phyloP scores from a whole-genome alignment of 116 monocot species.

The Phalaenopsis hybrid region DNA sequence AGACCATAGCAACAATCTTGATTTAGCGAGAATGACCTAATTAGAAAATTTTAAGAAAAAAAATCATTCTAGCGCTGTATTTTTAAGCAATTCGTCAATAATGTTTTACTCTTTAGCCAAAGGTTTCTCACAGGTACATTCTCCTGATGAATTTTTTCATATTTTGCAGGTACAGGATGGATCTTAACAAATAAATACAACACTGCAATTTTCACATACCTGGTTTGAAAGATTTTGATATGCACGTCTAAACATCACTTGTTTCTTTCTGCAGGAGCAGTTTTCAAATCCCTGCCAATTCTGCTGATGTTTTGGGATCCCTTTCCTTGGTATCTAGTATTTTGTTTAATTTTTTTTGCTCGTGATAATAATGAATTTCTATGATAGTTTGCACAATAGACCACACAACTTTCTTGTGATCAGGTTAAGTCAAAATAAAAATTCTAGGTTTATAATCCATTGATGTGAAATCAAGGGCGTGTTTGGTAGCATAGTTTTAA shows the following conservation, averaged over 20 bases:
- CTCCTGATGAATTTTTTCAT: not conserved
- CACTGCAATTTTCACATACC: not conserved
- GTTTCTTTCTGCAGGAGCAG: constrained; percentile 33
- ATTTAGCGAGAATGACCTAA: not conserved
- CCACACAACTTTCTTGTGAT: too few relatives aligned
- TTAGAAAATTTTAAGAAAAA: not conserved
- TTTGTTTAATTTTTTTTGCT: not conserved
- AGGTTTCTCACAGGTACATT: not conserved
- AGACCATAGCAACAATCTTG: not conserved
- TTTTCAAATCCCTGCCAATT: constrained; percentile 47
- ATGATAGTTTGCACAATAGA: too few relatives aligned
- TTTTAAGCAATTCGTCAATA: not conserved
- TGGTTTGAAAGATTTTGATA: not conserved
- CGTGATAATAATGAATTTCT: too few relatives aligned
- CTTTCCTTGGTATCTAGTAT: constrained; percentile 31
- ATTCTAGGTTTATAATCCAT: too few relatives aligned
- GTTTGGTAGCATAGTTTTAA: too few relatives aligned
- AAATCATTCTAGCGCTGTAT: not conserved
- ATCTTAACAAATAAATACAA: not conserved
- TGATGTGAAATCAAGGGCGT: too few relatives aligned
- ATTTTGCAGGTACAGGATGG: not conserved
- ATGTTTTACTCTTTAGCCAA: not conserved
- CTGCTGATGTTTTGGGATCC: constrained; percentile 49
- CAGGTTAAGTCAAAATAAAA: too few relatives aligned
- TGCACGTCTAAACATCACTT: not conserved